Conservation (phyloP, 106 monocot genomes). For the Chionographis japonica region DNA sequence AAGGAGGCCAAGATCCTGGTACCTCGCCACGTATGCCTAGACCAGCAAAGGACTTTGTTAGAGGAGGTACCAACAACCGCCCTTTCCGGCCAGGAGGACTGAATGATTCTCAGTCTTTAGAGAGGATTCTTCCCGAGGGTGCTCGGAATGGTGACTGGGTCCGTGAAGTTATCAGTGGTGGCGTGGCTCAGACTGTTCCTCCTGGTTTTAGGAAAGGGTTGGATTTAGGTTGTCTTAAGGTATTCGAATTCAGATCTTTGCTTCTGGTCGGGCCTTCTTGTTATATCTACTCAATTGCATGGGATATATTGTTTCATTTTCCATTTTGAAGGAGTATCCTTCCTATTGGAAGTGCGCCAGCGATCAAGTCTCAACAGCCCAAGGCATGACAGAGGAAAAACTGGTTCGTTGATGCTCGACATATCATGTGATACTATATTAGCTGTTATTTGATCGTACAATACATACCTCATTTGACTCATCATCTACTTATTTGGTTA, state of each 20-base stretch:
- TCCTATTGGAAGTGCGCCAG: slow-evolving; percentile 40
- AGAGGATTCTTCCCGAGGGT: slow-evolving; percentile 48
- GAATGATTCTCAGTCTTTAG: slow-evolving; percentile 31
- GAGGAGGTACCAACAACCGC: slow-evolving; percentile 73
- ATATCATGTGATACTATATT: background rate
- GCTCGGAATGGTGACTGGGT: slow-evolving; percentile 76
- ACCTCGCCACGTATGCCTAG: slow-evolving; percentile 56
- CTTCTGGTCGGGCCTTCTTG: background rate
- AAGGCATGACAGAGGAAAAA: slow-evolving; percentile 28
- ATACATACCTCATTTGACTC: no score
- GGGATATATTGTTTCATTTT: background rate
- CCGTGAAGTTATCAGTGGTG: slow-evolving; percentile 59
- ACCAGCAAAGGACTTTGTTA: slow-evolving; percentile 81
- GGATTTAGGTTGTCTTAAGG: slow-evolving; percentile 73
- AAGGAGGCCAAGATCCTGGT: slow-evolving; percentile 57
- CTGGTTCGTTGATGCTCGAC: slow-evolving; percentile 35
- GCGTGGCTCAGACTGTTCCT: slow-evolving; percentile 51
- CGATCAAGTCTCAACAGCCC: background rate
- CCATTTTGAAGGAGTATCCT: slow-evolving; percentile 43
- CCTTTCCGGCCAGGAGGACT: slow-evolving; percentile 87
- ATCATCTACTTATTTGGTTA: no score
- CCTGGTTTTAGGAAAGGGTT: slow-evolving; percentile 80
- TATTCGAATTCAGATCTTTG: slow-evolving; percentile 13
- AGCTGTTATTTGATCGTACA: background rate
- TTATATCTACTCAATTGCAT: background rate